Evolutionary conservation across 2,329 filamentous ascomycete genomes (phyloP).

Genomic region (Colletotrichum limetticola): DNA sequence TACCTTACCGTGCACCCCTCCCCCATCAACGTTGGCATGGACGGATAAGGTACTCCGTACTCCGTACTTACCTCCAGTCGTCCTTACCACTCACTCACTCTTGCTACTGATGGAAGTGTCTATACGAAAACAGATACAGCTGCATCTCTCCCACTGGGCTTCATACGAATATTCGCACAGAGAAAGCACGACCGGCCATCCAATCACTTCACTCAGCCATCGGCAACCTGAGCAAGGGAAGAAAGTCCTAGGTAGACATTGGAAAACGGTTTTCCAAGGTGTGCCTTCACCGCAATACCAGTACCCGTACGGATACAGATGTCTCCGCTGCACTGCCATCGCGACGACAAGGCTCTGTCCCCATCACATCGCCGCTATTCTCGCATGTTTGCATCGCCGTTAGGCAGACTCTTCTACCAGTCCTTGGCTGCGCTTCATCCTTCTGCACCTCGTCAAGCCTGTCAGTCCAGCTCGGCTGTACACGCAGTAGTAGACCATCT

Average conservation of each 20-base stretch:
- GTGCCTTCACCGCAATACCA: background rate
- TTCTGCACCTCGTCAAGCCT: constrained; percentile 29
- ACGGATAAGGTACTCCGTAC: no score
- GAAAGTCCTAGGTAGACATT: background rate
- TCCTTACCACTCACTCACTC: no score
- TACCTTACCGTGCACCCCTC: background rate
- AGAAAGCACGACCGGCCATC: no score
- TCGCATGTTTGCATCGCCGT: background rate
- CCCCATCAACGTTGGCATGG: background rate
- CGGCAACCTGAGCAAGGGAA: background rate
- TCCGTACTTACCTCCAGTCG: no score
- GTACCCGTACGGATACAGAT: background rate
- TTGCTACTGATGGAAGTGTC: background rate
- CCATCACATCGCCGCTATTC: background rate
- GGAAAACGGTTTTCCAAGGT: background rate
- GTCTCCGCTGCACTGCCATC: constrained; percentile 5
- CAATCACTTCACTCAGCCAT: background rate
- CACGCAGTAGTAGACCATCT: background rate
- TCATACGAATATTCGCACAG: background rate
- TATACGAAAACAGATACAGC: background rate
- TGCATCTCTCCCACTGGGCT: background rate
- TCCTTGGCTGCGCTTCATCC: constrained; percentile 31
- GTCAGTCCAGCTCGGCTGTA: constrained; percentile 9
- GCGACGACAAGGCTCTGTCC: background rate
- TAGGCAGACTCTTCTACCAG: constrained; percentile 4